Base-by-base conservation (phyloP, 257 asterid species). In the Nicotiana noctiflora region DNA sequence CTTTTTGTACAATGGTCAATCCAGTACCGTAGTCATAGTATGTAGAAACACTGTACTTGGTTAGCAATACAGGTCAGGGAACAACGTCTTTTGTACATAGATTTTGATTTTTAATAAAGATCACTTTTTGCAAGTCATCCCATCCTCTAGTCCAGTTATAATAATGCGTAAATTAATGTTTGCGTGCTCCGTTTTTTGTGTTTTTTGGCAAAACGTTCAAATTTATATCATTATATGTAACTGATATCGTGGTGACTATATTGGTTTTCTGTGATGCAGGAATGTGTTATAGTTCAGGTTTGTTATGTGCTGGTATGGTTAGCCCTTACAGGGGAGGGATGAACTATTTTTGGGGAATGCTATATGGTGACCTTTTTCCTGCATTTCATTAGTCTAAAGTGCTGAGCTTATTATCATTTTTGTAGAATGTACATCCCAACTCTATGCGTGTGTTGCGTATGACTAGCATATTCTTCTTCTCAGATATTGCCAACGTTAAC, bases 81-180 rank as follows among this genome's bases (percentile, higher is more conserved):
- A 86, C 88, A 82, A 63, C 81, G 83, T 79, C 90, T 89, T 84
- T 82, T 92, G 98, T 94, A 94, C 90, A 94, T 91, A 94, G 61
- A 87, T 88, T 84, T 90, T 87, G 82, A 81, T 81, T 84, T 83
- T 84, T 82, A 93, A 91, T 90, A 92, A 92, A 93, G 86, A 87
- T 86, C 81, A 81, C 81, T 81, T 77, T 40, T 86, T 86, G 82
- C 64, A 65, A 84, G 83, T 70, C 61, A 79, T 79, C 65, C 56
- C 57, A 44, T 70, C 55, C 34, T 44, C 56, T 17, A 18, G 9
- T 32, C 34, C 25, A 40, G 5, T 84, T 70, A 62, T 64, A 84
- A 60, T 52, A 12, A 63, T 64, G 82, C 75, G 81, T 79, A 49
- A 15, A 44, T 27, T 57, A 56, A 57, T 75, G 19, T 63, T 37